Conservation (phyloP, 2,329 filamentous ascomycete genomes). For the Xylogone sp. region DNA sequence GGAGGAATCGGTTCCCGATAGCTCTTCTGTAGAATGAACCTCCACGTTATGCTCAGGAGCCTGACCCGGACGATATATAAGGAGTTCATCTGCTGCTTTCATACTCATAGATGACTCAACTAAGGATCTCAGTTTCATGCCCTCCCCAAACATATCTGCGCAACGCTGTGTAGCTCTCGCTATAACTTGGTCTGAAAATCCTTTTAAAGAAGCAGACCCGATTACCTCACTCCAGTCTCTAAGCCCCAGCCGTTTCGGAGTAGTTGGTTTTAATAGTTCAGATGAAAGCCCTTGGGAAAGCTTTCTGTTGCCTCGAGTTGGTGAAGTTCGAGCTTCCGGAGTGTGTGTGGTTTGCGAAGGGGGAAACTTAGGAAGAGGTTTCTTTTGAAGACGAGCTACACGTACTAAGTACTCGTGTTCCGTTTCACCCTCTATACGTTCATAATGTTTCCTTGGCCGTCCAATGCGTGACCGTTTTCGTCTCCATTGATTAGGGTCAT, state of each 20-base stretch:
- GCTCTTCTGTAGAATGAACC: not conserved
- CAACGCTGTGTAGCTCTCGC: conserved; percentile 71
- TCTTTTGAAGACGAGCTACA: conserved; percentile 39
- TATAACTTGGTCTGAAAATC: conserved; percentile 63
- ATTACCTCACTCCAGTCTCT: conserved; percentile 84
- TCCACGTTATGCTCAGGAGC: conserved; percentile 13
- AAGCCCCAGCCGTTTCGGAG: conserved; percentile 13
- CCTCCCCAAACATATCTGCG: conserved; percentile 68
- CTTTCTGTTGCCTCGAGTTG: too few species aligned
- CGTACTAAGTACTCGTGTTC: conserved; percentile 42
- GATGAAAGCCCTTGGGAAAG: not conserved
- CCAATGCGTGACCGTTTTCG: conserved; percentile 18
- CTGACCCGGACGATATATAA: conserved; percentile 20
- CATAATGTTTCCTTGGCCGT: conserved; percentile 21
- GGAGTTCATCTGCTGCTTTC: conserved; percentile 8
- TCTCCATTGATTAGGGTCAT: conserved; percentile 6
- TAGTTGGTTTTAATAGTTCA: not conserved
- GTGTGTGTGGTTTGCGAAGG: not conserved
- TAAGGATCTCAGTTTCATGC: conserved; percentile 50
- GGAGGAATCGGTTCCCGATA: not conserved
- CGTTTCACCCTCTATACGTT: conserved; percentile 21
- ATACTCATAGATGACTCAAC: conserved; percentile 12
- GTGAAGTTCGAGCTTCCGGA: not conserved
- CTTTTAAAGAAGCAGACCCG: conserved; percentile 70
- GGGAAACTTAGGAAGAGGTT: conserved; percentile 34